Percentiles rank a stretch among this genome's conserved stretches.
These are phyloP conservation scores for Dovyalis caffra DNA, from an alignment of 345 rosid genomes.

Conservation along the genomic window DNA sequence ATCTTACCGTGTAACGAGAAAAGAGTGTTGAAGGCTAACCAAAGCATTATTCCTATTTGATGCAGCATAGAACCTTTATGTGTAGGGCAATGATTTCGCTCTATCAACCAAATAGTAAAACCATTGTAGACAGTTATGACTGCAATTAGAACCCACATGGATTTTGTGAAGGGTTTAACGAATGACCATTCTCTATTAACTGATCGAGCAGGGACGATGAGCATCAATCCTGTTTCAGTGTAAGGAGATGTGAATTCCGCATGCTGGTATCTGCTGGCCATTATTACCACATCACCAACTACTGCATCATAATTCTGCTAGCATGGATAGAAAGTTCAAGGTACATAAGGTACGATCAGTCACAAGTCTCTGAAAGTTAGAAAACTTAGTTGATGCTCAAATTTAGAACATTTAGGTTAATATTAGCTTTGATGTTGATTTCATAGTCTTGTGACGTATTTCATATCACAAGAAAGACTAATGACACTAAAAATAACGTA, in stretches of 20 bases:
- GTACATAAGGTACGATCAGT: neutral
- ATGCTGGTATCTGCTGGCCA: neutral
- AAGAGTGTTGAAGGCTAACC: constrained; percentile 23
- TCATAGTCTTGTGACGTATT: too few species aligned
- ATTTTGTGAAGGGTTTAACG: constrained; percentile 19
- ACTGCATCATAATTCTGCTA: constrained; percentile 20
- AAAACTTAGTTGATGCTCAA: too few species aligned
- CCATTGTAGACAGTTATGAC: constrained; percentile 22
- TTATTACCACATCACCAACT: constrained; percentile 13
- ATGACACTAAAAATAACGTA: too few species aligned
- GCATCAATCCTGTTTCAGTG: constrained; percentile 18
- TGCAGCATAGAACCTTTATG: constrained; percentile 1
- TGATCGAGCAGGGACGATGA: constrained; percentile 12
- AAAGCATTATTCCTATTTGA: constrained; percentile 13
- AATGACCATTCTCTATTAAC: constrained; percentile 15
- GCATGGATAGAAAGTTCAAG: neutral
- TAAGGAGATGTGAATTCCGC: constrained; percentile 29
- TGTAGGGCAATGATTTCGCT: constrained; percentile 11
- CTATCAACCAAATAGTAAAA: constrained; percentile 21
- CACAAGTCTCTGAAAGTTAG: too few species aligned
- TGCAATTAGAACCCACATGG: constrained; percentile 17
- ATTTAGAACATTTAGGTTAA: too few species aligned
- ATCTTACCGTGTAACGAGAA: constrained; percentile 16
- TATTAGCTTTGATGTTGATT: too few species aligned
- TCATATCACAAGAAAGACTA: too few species aligned